These are phyloP conservation scores for Metarhizium robertsii DNA, from an alignment of 2,329 filamentous ascomycete species.

Conservation along the genomic window DNA sequence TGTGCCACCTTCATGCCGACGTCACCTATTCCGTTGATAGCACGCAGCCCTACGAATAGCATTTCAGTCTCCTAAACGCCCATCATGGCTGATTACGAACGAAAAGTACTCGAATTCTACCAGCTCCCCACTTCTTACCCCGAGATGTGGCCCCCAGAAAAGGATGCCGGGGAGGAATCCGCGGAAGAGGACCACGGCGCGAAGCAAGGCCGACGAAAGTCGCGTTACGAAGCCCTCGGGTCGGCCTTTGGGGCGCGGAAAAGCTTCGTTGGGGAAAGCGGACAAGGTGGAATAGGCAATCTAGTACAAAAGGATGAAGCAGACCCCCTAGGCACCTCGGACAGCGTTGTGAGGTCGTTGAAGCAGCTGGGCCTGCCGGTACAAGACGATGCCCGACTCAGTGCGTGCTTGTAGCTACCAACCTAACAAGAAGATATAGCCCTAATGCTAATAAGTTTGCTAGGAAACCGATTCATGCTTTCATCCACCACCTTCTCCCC, in stretches of 20 bases:
- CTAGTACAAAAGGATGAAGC: conserved; percentile 85
- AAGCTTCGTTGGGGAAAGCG: conserved; percentile 27
- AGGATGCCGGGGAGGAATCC: conserved; percentile 60
- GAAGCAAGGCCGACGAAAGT: conserved; percentile 53
- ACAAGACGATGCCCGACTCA: conserved; percentile 71
- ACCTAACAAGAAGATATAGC: background rate
- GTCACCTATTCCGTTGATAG: background rate
- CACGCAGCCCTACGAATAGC: background rate
- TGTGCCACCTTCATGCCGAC: background rate
- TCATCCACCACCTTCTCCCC: conserved; percentile 95
- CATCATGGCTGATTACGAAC: conserved; percentile 61
- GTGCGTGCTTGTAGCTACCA: conserved; percentile 34
- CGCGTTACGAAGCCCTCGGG: conserved; percentile 78
- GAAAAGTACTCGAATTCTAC: conserved; percentile 80
- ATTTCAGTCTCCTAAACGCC: background rate
- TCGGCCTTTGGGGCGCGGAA: conserved; percentile 59
- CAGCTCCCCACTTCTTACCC: conserved; percentile 72
- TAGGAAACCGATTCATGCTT: conserved; percentile 85
- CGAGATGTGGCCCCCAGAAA: conserved; percentile 76
- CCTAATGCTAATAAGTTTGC: conserved; percentile 9
- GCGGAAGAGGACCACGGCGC: conserved; percentile 44
- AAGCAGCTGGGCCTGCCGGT: conserved; percentile 68
- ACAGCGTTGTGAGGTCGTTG: conserved; percentile 77
- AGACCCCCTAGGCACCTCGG: conserved; percentile 79
- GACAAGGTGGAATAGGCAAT: conserved; percentile 49